These are phyloP conservation scores for Ramaria rubella DNA, from an alignment of 768 basidiomycete species.

Conservation along the genomic window DNA sequence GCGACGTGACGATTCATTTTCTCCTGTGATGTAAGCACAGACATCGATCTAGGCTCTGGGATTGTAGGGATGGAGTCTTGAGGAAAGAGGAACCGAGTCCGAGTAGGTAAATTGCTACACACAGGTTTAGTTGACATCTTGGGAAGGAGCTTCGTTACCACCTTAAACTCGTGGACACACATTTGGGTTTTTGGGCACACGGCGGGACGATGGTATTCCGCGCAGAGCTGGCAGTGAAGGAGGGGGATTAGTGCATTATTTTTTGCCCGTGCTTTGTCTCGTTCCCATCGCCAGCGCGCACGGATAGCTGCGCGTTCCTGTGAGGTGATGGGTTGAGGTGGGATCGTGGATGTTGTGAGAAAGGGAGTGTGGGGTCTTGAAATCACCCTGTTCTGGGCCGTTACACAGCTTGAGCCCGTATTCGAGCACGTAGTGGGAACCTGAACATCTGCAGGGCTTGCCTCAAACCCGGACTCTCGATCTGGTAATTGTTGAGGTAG, in stretches of 20 bases:
- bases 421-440: not conserved
- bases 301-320: not conserved
- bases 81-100: not conserved
- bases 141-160: too few relatives aligned
- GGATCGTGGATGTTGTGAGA: not conserved
- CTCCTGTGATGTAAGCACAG: not conserved
- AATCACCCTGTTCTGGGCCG: not conserved
- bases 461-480: not conserved
- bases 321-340: not conserved
- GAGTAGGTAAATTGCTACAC: not conserved
- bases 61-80: not conserved
- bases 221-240: too few relatives aligned
- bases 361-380: not conserved
- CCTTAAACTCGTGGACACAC: too few relatives aligned
- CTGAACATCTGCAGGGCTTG: too few relatives aligned
- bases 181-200: too few relatives aligned
- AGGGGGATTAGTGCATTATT: too few relatives aligned
- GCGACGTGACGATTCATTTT: slow-evolving; percentile 1
- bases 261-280: too few relatives aligned
- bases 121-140: too few relatives aligned
- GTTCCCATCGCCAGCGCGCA: too few relatives aligned
- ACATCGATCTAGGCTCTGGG: not conserved
- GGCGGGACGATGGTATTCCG: too few relatives aligned
- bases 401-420: not conserved
- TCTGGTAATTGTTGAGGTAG: not conserved